phyloP scores from a whole-genome alignment of 768 basidiomycete genomes.

The Lactarius hatsudake region DNA sequence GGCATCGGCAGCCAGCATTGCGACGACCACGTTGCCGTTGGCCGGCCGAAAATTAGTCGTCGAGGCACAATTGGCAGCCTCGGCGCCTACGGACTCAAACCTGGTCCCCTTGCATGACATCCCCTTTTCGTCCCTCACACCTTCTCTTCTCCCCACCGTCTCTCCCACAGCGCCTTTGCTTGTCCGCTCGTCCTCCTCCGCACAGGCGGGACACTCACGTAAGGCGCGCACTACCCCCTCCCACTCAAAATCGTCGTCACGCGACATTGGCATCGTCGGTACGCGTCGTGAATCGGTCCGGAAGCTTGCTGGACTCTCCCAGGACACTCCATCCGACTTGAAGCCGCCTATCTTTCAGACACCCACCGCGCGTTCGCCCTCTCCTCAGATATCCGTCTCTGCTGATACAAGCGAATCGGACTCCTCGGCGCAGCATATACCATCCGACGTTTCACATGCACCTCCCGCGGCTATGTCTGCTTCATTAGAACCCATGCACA shows the following conservation, averaged over 20 bases:
- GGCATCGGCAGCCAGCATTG: not conserved
- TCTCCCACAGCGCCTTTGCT: slow-evolving; percentile 16
- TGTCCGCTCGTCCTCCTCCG: not conserved
- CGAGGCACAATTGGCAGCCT: slow-evolving; percentile 15
- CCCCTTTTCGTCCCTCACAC: slow-evolving; percentile 2
- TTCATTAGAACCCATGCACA: slow-evolving; percentile 32
- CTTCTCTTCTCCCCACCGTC: slow-evolving; percentile 43
- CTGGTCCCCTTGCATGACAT: slow-evolving; percentile 4
- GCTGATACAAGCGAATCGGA: not conserved
- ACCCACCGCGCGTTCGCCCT: slow-evolving; percentile 35
- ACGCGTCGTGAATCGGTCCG: slow-evolving; percentile 35
- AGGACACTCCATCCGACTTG: slow-evolving; percentile 26
- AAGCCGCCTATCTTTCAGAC: slow-evolving; percentile 41
- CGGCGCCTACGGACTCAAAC: slow-evolving; percentile 16
- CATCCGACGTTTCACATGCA: slow-evolving; percentile 29
- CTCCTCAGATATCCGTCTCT: slow-evolving; percentile 29
- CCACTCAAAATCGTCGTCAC: slow-evolving; percentile 42
- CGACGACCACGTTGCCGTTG: slow-evolving; percentile 7
- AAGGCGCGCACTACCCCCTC: not conserved
- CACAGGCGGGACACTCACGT: not conserved
- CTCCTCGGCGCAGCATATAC: slow-evolving; percentile 8
- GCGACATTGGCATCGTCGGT: slow-evolving; percentile 54
- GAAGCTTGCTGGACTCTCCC: slow-evolving; percentile 20
- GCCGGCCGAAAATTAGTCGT: slow-evolving; percentile 9
- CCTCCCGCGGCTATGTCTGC: slow-evolving; percentile 29